phyloP scores from a whole-genome alignment of 768 basidiomycete genomes.

The Leucosporidium yakuticum region DNA sequence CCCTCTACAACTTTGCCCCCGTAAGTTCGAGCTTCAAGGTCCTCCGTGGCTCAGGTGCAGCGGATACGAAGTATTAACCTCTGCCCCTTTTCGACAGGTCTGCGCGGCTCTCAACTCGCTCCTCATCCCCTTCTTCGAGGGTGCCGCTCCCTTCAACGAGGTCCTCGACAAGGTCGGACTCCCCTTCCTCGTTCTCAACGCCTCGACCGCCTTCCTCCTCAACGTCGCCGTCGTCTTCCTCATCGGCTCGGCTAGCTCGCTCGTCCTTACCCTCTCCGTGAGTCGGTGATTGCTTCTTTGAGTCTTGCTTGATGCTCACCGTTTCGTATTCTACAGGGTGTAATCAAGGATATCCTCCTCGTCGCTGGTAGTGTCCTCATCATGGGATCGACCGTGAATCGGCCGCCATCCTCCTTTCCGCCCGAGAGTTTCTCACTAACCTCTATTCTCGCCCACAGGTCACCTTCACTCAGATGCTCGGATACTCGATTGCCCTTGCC shows the following conservation, averaged over 20 bases:
- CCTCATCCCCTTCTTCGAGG: slow-evolving; percentile 87
- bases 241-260: slow-evolving; percentile 56
- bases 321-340: neutral
- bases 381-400: slow-evolving; percentile 57
- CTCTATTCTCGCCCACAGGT: slow-evolving; percentile 40
- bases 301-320: neutral
- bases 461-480: slow-evolving; percentile 68
- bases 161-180: slow-evolving; percentile 62
- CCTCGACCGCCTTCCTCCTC: slow-evolving; percentile 69
- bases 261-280: slow-evolving; percentile 81
- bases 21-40: slow-evolving; percentile 40
- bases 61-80: neutral
- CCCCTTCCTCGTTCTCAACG: slow-evolving; percentile 71
- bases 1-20: slow-evolving; percentile 91
- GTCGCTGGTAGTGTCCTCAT: slow-evolving; percentile 83
- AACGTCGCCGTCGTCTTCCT: slow-evolving; percentile 93
- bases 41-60: neutral
- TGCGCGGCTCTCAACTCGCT: slow-evolving; percentile 83
- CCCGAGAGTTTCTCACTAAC: no score
- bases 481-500: slow-evolving; percentile 79
- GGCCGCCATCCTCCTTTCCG: no score
- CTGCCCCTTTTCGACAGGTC: slow-evolving; percentile 42
- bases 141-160: slow-evolving; percentile 69
- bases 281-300: slow-evolving; percentile 31
- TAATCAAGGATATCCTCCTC: slow-evolving; percentile 76